Evolutionary conservation across 2,329 filamentous ascomycete genomes (phyloP).

Genomic region (Penicillium verrucosum): DNA sequence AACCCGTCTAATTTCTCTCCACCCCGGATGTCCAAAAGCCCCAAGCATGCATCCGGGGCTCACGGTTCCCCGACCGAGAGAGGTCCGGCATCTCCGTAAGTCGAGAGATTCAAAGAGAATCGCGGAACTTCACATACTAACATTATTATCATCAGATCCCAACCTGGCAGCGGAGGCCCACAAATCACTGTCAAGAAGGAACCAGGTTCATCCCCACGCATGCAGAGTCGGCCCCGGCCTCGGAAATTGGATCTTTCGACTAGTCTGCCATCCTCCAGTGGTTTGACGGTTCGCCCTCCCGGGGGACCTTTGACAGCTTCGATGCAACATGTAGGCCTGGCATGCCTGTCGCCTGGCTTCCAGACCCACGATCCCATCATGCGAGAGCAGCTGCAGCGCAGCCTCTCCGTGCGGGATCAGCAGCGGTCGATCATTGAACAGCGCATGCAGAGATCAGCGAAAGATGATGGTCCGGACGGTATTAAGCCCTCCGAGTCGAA

Average conservation of each 20-base stretch:
- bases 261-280: constrained; percentile 44
- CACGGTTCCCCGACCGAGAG: constrained; percentile 38
- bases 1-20: constrained; percentile 31
- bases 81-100: constrained; percentile 49
- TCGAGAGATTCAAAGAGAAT: constrained; percentile 13
- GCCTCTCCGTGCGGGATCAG: constrained; percentile 87
- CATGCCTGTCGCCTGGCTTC: constrained; percentile 92
- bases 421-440: constrained; percentile 94
- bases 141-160: constrained; percentile 21
- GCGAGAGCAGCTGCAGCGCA: constrained; percentile 92
- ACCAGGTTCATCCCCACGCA: constrained; percentile 74
- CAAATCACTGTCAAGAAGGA: constrained; percentile 97
- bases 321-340: constrained; percentile 89
- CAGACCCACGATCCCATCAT: constrained; percentile 94
- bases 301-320: constrained; percentile 67
- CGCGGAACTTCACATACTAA: background rate
- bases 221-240: constrained; percentile 51
- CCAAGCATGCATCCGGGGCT: constrained; percentile 34
- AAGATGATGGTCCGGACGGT: constrained; percentile 65
- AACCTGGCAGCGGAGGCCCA: constrained; percentile 53
- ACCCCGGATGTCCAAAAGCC: constrained; percentile 30
- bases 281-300: constrained; percentile 64
- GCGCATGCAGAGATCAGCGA: constrained; percentile 80
- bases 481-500: constrained; percentile 53
- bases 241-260: constrained; percentile 47